Conservation (phyloP, 2,329 filamentous ascomycete species). For the Sarocladium brachiariae region DNA sequence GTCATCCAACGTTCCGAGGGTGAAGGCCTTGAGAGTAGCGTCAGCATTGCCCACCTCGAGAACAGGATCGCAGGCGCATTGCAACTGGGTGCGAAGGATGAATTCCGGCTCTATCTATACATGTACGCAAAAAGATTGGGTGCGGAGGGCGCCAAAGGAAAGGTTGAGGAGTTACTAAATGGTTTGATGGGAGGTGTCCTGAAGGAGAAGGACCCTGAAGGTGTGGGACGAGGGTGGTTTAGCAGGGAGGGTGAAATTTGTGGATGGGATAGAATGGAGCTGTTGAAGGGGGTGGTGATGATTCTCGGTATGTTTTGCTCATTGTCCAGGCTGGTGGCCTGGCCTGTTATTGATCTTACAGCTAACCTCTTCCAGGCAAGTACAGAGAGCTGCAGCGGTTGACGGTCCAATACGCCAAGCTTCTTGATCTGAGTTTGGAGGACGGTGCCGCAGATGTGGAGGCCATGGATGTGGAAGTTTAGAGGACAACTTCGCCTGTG, state of each 20-base stretch:
- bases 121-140: slow-evolving; percentile 98
- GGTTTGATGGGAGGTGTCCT: slow-evolving; percentile 68
- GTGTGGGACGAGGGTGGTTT: slow-evolving; percentile 55
- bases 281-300: slow-evolving; percentile 85
- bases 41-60: slow-evolving; percentile 91
- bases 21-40: slow-evolving; percentile 82
- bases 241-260: slow-evolving; percentile 67
- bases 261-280: slow-evolving; percentile 82
- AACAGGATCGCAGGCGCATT: slow-evolving; percentile 87
- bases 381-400: slow-evolving; percentile 89
- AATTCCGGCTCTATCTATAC: slow-evolving; percentile 90
- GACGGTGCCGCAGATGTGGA: slow-evolving; percentile 37
- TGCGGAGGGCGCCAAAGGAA: slow-evolving; percentile 76
- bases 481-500: background rate
- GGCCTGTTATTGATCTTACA: background rate
- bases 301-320: slow-evolving; percentile 66
- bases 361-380: slow-evolving; percentile 57
- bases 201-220: slow-evolving; percentile 45
- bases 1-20: slow-evolving; percentile 84
- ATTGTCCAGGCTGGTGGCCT: background rate
- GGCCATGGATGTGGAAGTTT: slow-evolving; percentile 35
- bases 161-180: slow-evolving; percentile 88
- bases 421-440: slow-evolving; percentile 58
- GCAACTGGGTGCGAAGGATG: slow-evolving; percentile 77
- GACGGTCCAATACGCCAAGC: slow-evolving; percentile 87